Base-by-base conservation (phyloP, 2,329 filamentous ascomycete genomes). In the Cladophialophora psammophila region DNA sequence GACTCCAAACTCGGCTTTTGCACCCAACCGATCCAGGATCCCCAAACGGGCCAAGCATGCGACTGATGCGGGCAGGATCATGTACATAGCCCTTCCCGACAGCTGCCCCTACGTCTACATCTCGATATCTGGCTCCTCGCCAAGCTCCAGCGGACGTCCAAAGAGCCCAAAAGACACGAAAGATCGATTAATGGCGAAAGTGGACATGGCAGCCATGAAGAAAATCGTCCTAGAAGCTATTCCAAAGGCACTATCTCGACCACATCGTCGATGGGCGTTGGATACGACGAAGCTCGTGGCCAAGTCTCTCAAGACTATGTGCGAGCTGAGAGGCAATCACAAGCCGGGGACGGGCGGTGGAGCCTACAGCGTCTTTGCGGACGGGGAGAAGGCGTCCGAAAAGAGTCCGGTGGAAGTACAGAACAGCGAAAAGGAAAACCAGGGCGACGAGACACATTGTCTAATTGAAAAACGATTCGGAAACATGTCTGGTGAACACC, bases 11-110 rank as follows among this genome's bases (percentile, higher is more conserved):
- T 92, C 91, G 0, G 92, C 92, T 0, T 96, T 96, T 76, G 91
- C 90, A 72, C 79, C 78, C 15, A 34, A 53, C 7, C 58, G 56
- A 18, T 61, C 64, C 9, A 69, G 57, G 15, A 60, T 71, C 32
- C 83, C 83, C 58, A 76, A 79, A 38, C 70, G 76, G 26, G 77
- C 75, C 65, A 78, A 74, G 64, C 72, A 13, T 70, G 69, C 67
- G 53, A 83, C 82, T n/a, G 89, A 92, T 70, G 82, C 87, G 1
- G 89, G 89, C 12, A 86, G 88, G 70, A 90, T 91, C 1, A 86
- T 96, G 45, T 95, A 92, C 74, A 83, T 96, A 67, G 91, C 91
- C 1, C 94, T 96, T 73, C 93, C 93, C 0, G 90, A 94, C 74
- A 90, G 89, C 38, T 90, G 91, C 10, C 91, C 92, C 0, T 89